Base-by-base conservation (phyloP, 257 asterid species). In the Thymus mandschuricus region DNA sequence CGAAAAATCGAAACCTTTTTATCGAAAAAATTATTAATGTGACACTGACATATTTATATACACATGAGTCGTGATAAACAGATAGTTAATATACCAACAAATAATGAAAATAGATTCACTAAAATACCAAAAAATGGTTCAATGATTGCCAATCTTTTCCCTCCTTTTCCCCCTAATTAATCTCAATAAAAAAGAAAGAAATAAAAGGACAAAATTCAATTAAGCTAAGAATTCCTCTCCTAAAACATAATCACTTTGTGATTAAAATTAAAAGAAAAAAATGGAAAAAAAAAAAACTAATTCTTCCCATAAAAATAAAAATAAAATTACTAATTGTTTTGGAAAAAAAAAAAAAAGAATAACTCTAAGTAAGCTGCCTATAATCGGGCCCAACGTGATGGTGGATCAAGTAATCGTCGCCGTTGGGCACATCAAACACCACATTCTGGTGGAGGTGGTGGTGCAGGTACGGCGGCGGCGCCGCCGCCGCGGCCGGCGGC, bases 341-440 rank as follows among this genome's bases (percentile, higher is more conserved):
- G 21, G 21, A 21, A 21, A 8, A 3, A 27, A 33, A 27, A 0
- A 10, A 30, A n/a, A 10, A 31, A 34, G 27, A 38, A 56, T 49
- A n/a, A 45, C 61, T 69, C 76, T 76, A 89, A 73, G 89, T 88
- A 43, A 90, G 69, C 76, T 90, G 96, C 65, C 89, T 80, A 73
- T 44, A 92, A 78, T 92, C 91, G 9, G 95, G 87, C 29, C 95
- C 96, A 8, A 84, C 76, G 35, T 83, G 92, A 50, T 92, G 98
- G 83, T 87, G 95, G 66, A 92, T 92, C 84, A 92, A 80, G 84
- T 80, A 90, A 86, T 92, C 97, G 12, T 88, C 95, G 27, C 84
- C 82, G 64, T 82, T 78, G 50, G 91, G 76, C 68, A 78, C 87
- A 63, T 83, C 96, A 66, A 86, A 88, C 86, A 88, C 81, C 88